Base-by-base conservation (phyloP, 345 rosid species). In the Excoecaria agallocha region DNA sequence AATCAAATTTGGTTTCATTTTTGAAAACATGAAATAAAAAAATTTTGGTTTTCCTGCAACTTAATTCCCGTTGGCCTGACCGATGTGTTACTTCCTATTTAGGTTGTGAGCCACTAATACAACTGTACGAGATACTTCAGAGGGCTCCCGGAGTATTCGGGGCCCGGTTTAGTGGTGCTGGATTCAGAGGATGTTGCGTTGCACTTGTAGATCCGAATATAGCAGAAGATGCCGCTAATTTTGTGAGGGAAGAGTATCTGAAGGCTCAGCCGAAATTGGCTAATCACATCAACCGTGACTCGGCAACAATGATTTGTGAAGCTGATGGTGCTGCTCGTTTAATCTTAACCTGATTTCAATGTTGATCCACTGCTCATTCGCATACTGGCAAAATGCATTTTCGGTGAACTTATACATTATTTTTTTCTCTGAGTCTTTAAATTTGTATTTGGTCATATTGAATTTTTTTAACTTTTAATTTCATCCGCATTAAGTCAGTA, bases 131-230 rank as follows among this genome's bases (percentile, higher is more conserved):
- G 84, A 90, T 91, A 60, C 90, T 95, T 39, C 80, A 79, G 80
- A 73, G 77, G 46, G 74, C 74, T 16, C 97, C 96, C 0, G 98
- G 98, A 1, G 90, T 92, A 51, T 83, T 79, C 12, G 98, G 98
- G 30, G 90, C 94, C 1, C 89, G 98, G 37, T 92, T 92, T 82
- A 90, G 98, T 70, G 98, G 98, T 43, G 98, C 98, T 10, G 97
- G 98, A 55, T 92, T 94, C 69, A 82, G 98, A 80, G 98, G 97
- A 57, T 92, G 98, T 77, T 94, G 98, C 74, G 68, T 94, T 3
- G 98, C 94, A 56, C 80, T 92, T 48, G 97, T 89, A 35, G 92
- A 86, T 50, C 82, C 87, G 13, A 82, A 77, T 56, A 74, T 54
- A 38, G 96, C 98, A 2, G 84, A 70, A 67, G 90, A 78, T 79